Percentiles rank a stretch among this genome's conserved stretches.
Evolutionary conservation across 495 filamentous ascomycete genomes (phyloP).

Genomic region (Terfezia claveryi): DNA sequence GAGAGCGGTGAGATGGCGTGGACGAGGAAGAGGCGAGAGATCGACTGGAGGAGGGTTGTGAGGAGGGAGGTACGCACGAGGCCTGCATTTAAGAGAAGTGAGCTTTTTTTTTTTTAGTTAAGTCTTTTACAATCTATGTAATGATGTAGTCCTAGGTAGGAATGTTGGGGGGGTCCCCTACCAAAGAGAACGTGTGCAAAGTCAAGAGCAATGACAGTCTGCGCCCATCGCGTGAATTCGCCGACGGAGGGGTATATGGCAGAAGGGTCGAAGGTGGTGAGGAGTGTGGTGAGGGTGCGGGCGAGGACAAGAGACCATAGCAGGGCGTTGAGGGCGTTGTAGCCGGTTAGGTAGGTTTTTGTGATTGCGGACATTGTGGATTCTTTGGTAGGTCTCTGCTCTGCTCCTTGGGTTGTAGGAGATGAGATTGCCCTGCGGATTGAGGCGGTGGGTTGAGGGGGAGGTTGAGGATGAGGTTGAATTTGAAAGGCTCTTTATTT

Average conservation of each 20-base stretch:
- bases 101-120: no score
- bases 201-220: slow-evolving; percentile 66
- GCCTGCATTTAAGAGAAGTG: slow-evolving; percentile 22
- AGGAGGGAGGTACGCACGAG: slow-evolving; percentile 63
- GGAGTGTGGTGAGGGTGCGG: slow-evolving; percentile 30
- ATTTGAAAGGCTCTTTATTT: not conserved
- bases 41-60: slow-evolving; percentile 79
- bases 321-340: slow-evolving; percentile 54
- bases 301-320: slow-evolving; percentile 55
- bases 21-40: slow-evolving; percentile 58
- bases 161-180: slow-evolving; percentile 18
- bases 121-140: no score
- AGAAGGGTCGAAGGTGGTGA: slow-evolving; percentile 17
- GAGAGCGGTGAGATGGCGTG: slow-evolving; percentile 56
- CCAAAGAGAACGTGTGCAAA: slow-evolving; percentile 54
- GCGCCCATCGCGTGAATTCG: slow-evolving; percentile 50
- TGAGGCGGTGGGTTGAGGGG: not conserved
- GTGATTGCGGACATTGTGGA: slow-evolving; percentile 17
- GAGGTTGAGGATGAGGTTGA: not conserved
- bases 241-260: slow-evolving; percentile 31
- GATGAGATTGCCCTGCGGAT: not conserved
- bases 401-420: no score
- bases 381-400: not conserved
- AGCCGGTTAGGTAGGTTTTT: slow-evolving; percentile 51
- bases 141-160: no score